Evolutionary conservation across 2,329 filamentous ascomycete genomes (phyloP), one percentile per base, ranked within the genome.

Genomic region (Fusarium mundagurra): DNA sequence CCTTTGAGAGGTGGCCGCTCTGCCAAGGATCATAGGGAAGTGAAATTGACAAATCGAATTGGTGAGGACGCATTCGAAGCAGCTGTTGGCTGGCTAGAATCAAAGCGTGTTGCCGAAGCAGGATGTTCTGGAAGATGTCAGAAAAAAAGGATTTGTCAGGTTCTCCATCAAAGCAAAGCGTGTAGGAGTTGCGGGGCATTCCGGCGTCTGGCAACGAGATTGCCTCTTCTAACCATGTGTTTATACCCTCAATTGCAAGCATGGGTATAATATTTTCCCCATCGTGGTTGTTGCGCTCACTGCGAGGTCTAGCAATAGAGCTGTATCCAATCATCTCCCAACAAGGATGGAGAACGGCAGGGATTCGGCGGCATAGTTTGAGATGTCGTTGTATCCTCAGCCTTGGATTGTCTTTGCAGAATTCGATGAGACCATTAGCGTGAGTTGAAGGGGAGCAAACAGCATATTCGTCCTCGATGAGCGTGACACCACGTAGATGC

Each of bases 111-210:
- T 18, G 6, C 5, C 48, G 31, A 34, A 34, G 31, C 3, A 51
- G 48, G 33, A 13, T 16, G 2, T 60, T 36, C 24, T 38, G 57
- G n/a, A 64, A 64, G 4, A 69, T 31, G 10, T 58, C 27, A 10
- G 65, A 50, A 31, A 57, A 55, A 27, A 24, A 47, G 0, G 24
- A 5, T 16, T 20, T 8, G 2, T 20, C 43, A 5, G 48, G 48
- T 14, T 55, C 64, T 24, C 60, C 65, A 27, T 69, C 60, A 1
- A 71, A 27, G 50, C 57, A 22, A 9, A 71, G 41, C 5, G 43
- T 65, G n/a, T 34, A 69, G 3, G 60, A 69, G 17, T 55, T 43
- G 6, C 13, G 31, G 6, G 67, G 64, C 53, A 68, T 64, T 8
- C 60, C 54, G 8, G 22, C 22, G 22, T 31, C 29, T 24, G 29